Conservation (phyloP, 768 basidiomycete genomes). For the Lepiota brunneoincarnata region DNA sequence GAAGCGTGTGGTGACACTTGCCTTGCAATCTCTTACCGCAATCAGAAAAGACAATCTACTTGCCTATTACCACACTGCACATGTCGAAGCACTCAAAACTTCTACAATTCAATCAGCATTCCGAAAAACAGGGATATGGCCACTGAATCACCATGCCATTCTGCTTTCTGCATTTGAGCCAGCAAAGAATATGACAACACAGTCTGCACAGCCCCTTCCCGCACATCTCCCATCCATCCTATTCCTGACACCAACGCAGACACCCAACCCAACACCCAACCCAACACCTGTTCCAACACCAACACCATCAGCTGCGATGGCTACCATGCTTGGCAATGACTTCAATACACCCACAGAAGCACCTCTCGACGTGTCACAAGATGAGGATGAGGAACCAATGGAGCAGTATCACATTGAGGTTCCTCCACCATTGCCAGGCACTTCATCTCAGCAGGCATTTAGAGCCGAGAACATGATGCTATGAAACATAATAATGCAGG, state of each 20-base stretch:
- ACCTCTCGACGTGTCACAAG: background rate
- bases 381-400: background rate
- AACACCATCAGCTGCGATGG: too few relatives aligned
- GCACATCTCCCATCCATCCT: slow-evolving; percentile 10
- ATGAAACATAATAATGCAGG: slow-evolving; percentile 9
- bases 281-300: background rate
- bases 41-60: slow-evolving; percentile 29
- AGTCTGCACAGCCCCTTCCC: slow-evolving; percentile 22
- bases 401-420: slow-evolving; percentile 2
- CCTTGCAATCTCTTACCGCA: background rate
- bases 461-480: slow-evolving; percentile 13
- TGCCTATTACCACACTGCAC: slow-evolving; percentile 20
- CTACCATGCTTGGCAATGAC: too few relatives aligned
- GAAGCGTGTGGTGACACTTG: slow-evolving; percentile 23
- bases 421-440: slow-evolving; percentile 10
- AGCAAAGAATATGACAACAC: slow-evolving; percentile 22
- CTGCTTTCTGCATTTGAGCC: slow-evolving; percentile 19
- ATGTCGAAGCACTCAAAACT: slow-evolving; percentile 19
- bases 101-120: slow-evolving; percentile 26
- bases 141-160: slow-evolving; percentile 22
- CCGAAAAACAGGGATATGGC: too few relatives aligned
- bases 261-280: background rate
- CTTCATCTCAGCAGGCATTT: slow-evolving; percentile 9
- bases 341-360: background rate
- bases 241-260: slow-evolving; percentile 7